phyloP scores from a whole-genome alignment of 1,139 yeast genomes.

The Blastobotrys capitulatus region DNA sequence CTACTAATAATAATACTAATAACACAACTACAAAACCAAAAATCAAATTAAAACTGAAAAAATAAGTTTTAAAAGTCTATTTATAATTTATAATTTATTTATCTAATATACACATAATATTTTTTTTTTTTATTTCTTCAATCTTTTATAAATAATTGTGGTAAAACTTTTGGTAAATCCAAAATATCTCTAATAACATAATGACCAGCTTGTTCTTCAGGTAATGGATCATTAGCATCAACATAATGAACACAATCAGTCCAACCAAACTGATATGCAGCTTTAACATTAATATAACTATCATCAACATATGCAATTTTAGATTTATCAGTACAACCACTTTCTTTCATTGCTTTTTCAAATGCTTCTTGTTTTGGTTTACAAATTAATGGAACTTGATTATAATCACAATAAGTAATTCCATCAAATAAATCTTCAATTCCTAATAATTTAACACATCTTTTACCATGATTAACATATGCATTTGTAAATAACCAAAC shows the following conservation, averaged over 20 bases:
- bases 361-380: constrained; percentile 73
- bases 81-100: neutral
- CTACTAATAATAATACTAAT: neutral
- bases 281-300: constrained; percentile 32
- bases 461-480: constrained; percentile 77
- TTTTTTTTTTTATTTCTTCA: neutral
- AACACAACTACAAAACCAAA: neutral
- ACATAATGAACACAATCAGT: constrained; percentile 52
- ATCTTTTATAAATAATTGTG: constrained; percentile 41
- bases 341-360: constrained; percentile 51
- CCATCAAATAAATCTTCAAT: constrained; percentile 91
- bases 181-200: constrained; percentile 41
- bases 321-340: constrained; percentile 48
- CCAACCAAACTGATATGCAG: constrained; percentile 45
- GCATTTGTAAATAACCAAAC: constrained; percentile 94
- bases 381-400: constrained; percentile 61
- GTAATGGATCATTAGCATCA: constrained; percentile 43
- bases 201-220: constrained; percentile 40
- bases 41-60: constrained; percentile 1
- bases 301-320: constrained; percentile 65
- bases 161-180: constrained; percentile 43
- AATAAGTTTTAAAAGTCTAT: neutral
- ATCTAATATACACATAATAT: neutral
- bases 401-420: constrained; percentile 84
- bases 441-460: constrained; percentile 70